Evolutionary conservation across 2,329 filamentous ascomycete species (phyloP).

Genomic region (Exophiala viscosa): DNA sequence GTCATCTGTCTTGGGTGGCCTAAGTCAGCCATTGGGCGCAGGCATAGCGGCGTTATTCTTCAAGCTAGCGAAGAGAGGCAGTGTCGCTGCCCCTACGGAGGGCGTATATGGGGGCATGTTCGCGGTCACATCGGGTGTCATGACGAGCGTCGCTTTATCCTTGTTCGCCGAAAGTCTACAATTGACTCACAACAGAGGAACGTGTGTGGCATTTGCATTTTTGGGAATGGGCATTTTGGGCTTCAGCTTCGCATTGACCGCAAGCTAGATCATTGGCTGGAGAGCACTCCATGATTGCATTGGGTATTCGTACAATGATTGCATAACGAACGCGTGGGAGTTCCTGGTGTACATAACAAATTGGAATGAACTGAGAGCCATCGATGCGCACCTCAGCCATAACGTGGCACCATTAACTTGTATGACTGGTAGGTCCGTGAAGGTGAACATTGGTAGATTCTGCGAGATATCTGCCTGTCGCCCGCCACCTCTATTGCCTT

Average conservation of each 20-base stretch:
- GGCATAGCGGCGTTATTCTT: conserved; percentile 84
- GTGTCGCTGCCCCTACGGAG: conserved; percentile 45
- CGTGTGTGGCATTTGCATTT: conserved; percentile 79
- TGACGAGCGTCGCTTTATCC: conserved; percentile 88
- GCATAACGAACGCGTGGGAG: no score
- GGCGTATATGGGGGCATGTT: conserved; percentile 65
- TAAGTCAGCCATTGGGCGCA: conserved; percentile 83
- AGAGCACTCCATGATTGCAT: no score
- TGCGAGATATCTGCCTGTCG: no score
- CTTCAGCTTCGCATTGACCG: conserved; percentile 78
- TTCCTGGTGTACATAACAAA: no score
- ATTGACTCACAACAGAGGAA: conserved; percentile 71
- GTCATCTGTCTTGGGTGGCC: conserved; percentile 76
- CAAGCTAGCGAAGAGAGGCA: conserved; percentile 58
- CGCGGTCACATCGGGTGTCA: conserved; percentile 84
- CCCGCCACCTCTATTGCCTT: no score
- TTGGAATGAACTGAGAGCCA: no score
- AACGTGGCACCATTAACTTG: no score
- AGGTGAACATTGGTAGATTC: no score
- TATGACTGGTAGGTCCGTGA: no score
- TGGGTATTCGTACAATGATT: no score
- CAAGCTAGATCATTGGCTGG: conserved; percentile 31
- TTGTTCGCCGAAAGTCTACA: conserved; percentile 82
- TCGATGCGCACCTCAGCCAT: no score
- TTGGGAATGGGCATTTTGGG: conserved; percentile 82